Percentiles rank a stretch among this genome's conserved stretches.
These are phyloP conservation scores for Leccinum uliginosum DNA, from an alignment of 768 basidiomycete species.

Conservation along the genomic window DNA sequence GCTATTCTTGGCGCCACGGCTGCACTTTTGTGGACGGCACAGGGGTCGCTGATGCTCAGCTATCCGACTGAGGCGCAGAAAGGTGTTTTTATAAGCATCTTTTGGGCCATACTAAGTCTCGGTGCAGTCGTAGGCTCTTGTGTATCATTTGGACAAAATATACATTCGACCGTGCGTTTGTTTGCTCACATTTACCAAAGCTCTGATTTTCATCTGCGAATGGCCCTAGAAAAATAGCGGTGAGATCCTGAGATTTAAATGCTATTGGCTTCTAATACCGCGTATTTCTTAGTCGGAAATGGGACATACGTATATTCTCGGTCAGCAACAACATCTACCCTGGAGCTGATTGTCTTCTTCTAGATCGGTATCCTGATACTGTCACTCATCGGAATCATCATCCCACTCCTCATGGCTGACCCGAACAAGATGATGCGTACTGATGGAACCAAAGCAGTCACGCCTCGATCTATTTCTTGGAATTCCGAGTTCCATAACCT, in stretches of 20 bases:
- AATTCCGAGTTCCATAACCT: slow-evolving; percentile 65
- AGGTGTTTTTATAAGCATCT: slow-evolving; percentile 67
- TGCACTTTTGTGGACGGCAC: slow-evolving; percentile 71
- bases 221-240: slow-evolving; percentile 23
- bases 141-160: slow-evolving; percentile 69
- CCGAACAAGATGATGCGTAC: slow-evolving; percentile 70
- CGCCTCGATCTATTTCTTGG: slow-evolving; percentile 68
- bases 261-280: background rate
- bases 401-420: slow-evolving; percentile 67
- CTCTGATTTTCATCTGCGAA: background rate
- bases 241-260: slow-evolving; percentile 8
- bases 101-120: slow-evolving; percentile 81
- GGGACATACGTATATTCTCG: slow-evolving; percentile 61
- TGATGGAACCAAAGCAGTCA: slow-evolving; percentile 64
- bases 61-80: slow-evolving; percentile 77
- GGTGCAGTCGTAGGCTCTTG: slow-evolving; percentile 73
- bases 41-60: slow-evolving; percentile 73
- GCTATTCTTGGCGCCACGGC: slow-evolving; percentile 69
- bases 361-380: slow-evolving; percentile 54
- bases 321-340: background rate
- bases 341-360: background rate
- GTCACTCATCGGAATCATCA: slow-evolving; percentile 57
- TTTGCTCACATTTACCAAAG: slow-evolving; percentile 2
- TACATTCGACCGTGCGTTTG: slow-evolving; percentile 49
- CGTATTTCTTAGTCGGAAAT: slow-evolving; percentile 47